Evolutionary conservation across 495 filamentous ascomycete genomes (phyloP), one percentile per base, ranked within the genome.

Genomic region (Penicillium tannophilum): DNA sequence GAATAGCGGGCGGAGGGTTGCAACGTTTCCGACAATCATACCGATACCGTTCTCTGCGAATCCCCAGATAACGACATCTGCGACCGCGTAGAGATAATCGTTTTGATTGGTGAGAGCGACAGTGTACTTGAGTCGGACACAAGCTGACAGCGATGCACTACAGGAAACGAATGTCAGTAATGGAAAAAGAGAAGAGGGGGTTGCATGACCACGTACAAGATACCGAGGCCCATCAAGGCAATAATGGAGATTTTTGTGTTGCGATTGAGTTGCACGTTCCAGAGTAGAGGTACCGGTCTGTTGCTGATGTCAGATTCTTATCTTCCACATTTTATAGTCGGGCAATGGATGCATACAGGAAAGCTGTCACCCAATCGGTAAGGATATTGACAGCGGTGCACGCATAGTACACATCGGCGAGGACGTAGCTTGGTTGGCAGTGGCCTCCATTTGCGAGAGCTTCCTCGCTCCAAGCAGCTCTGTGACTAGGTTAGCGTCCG

Each of bases 161-260:
- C 4, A 10, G 10, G 2, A 41, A 2, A 23, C 14, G 17, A 48
- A 26, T 2, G 23, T 52, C 23, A 50, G 44, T 6, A 45, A 42
- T n/a, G 35, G 2, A 39, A 6, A 24, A 17, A 23, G 43, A 28
- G 20, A 26, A 44, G 14, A 19, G 8, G 28, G 10, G n/a, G 47
- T 4, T 33, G 17, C 2, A 11, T 36, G 20, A 19, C 3, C 1
- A 71, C 78, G 58, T 62, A 81, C 78, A 82, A 59, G 52, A 82
- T 55, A 11, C 81, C 81, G 4, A 82, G 62, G 33, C 81, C 79
- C 72, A 83, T 77, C 20, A 77, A 73, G 0, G 65, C 66, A 48
- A 75, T 74, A 20, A 84, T 78, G 8, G 73, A 75, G 45, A 76
- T 63, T 54, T 82, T 82, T 30, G 78, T 79, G 39, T 68, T 68